Conservation (phyloP, 2,329 filamentous ascomycete genomes). For the Ploettnerulaceae sp. region DNA sequence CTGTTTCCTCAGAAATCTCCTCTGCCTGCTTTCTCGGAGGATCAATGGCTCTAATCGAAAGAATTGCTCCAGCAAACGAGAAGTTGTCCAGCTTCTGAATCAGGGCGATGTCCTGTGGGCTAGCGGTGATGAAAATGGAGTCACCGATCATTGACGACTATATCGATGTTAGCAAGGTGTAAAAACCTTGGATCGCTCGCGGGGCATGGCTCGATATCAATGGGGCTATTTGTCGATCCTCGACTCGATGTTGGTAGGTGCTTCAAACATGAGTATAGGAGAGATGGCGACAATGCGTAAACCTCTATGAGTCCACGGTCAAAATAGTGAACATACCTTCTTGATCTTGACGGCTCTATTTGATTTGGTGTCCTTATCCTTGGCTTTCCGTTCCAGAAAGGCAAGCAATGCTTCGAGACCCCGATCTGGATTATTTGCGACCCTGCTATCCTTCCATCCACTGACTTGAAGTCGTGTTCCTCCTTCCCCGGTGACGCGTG, state of each 20-base stretch:
- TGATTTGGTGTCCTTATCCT: constrained; percentile 44
- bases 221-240: constrained; percentile 24
- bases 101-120: constrained; percentile 57
- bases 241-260: constrained; percentile 34
- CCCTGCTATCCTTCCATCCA: constrained; percentile 66
- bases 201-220: constrained; percentile 28
- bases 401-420: constrained; percentile 59
- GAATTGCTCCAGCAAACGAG: constrained; percentile 58
- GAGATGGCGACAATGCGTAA: constrained; percentile 35
- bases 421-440: constrained; percentile 59
- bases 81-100: constrained; percentile 65
- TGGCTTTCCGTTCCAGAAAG: constrained; percentile 69
- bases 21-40: constrained; percentile 7
- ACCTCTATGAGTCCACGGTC: constrained; percentile 39
- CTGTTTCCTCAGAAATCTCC: constrained; percentile 40
- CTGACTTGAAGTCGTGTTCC: constrained; percentile 41
- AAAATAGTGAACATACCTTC: constrained; percentile 64
- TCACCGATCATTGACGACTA: constrained; percentile 68
- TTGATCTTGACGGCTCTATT: constrained; percentile 55
- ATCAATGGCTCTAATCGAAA: constrained; percentile 48
- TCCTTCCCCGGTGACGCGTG: constrained; percentile 25
- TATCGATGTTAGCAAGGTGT: constrained; percentile 57
- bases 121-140: constrained; percentile 62
- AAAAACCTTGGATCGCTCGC: constrained; percentile 33
- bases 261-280: constrained; percentile 38